Conservation (phyloP, 495 filamentous ascomycete species). For the Hapsidospora chrysogenum region DNA sequence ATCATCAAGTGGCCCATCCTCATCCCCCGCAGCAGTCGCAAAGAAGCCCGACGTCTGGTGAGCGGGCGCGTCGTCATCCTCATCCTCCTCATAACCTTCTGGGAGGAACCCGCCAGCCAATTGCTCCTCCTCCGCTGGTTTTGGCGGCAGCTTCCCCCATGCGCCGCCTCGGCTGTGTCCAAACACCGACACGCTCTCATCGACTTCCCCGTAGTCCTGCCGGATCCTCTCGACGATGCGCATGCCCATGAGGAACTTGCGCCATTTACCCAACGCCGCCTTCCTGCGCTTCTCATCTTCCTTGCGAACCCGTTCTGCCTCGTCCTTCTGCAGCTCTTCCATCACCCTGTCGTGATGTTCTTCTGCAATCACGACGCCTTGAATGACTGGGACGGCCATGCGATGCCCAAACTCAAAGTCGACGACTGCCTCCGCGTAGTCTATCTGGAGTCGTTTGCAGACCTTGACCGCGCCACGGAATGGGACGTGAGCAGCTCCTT, state of each 20-base stretch:
- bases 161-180: slow-evolving; percentile 11
- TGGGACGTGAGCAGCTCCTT: slow-evolving; percentile 71
- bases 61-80: slow-evolving; percentile 10
- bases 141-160: slow-evolving; percentile 7
- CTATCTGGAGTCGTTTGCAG: slow-evolving; percentile 69
- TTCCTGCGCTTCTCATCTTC: slow-evolving; percentile 73
- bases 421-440: slow-evolving; percentile 87
- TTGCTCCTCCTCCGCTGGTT: slow-evolving; percentile 19
- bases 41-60: slow-evolving; percentile 24
- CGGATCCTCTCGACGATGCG: slow-evolving; percentile 64
- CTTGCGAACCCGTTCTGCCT: slow-evolving; percentile 57
- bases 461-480: slow-evolving; percentile 58
- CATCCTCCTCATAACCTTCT: slow-evolving; percentile 28
- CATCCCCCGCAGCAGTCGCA: slow-evolving; percentile 16
- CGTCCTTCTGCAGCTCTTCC: slow-evolving; percentile 70
- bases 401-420: slow-evolving; percentile 93
- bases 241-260: slow-evolving; percentile 71
- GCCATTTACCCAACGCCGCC: slow-evolving; percentile 60
- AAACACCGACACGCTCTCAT: slow-evolving; percentile 22
- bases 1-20: slow-evolving; percentile 14
- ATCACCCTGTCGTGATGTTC: slow-evolving; percentile 60
- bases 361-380: slow-evolving; percentile 74
- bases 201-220: slow-evolving; percentile 54
- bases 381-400: slow-evolving; percentile 80
- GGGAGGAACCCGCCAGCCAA: slow-evolving; percentile 39